A percentile compares a stretch with the other conserved stretches of the same genome.
These are phyloP conservation scores for Pleurotus djamor DNA, from an alignment of 768 basidiomycete species.

Conservation along the genomic window DNA sequence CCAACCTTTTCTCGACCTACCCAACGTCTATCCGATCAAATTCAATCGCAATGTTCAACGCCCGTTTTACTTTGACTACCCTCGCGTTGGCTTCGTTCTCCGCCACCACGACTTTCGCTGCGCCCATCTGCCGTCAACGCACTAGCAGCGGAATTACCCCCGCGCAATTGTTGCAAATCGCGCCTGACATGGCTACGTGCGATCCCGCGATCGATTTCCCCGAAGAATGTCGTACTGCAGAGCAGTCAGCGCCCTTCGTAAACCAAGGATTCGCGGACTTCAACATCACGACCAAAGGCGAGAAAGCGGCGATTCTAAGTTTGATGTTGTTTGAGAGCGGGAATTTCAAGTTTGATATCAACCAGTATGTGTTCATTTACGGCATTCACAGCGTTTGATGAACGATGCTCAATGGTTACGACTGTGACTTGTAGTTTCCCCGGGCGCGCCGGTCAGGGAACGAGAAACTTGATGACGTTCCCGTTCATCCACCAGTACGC, in stretches of 20 bases:
- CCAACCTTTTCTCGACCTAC: not conserved
- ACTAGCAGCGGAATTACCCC: constrained; percentile 10
- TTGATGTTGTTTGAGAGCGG: constrained; percentile 18
- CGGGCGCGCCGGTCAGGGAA: constrained; percentile 18
- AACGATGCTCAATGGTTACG: no score
- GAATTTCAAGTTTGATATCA: constrained; percentile 18
- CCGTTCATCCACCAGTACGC: constrained; percentile 21
- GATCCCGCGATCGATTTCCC: constrained; percentile 10
- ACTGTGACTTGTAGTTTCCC: constrained; percentile 6
- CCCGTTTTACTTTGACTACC: not conserved
- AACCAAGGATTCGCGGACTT: constrained; percentile 16
- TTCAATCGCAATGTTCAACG: not conserved
- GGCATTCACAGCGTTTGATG: no score
- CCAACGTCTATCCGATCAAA: not conserved
- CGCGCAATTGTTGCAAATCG: constrained; percentile 15
- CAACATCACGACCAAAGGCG: constrained; percentile 14
- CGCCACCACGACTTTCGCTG: constrained; percentile 1
- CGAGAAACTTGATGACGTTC: constrained; percentile 20
- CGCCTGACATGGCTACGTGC: constrained; percentile 13
- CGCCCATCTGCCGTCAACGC: not conserved
- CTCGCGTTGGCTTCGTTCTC: not conserved
- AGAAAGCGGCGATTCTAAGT: constrained; percentile 18
- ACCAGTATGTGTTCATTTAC: constrained; percentile 9
- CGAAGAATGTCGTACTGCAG: constrained; percentile 16
- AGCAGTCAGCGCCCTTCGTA: constrained; percentile 19